Evolutionary conservation across 306 rosid genomes (phyloP), one percentile per base, ranked within the genome.

Genomic region (Heteromeles arbutifolia): DNA sequence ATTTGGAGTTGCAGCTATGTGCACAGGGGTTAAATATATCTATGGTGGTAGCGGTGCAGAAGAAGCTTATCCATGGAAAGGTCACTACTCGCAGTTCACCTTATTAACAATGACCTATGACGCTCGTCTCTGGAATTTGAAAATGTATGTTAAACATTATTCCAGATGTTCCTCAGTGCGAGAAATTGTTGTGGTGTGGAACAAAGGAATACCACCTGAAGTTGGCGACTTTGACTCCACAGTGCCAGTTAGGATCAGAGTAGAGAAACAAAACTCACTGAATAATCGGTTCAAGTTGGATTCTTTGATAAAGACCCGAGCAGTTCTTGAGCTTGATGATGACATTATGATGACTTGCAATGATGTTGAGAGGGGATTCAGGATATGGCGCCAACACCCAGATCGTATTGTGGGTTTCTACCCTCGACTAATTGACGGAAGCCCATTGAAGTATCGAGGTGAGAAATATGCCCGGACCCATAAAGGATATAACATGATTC

Each of bases 261-360:
- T 79, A 41, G 99, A 96, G 84, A 84, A 92, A 45, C 76, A 79
- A 72, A 96, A 96, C 89, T 96, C 99, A 3, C 83, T 96, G 8
- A 92, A 96, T 15, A 96, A 96, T 31, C 87, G 99, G 67, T 96
- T 96, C 91, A 92, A 77, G 80, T 39, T 43, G 1, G 99, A 96
- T 74, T 74, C 97, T 0, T 66, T 68, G 88, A 92, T 96, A 53
- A 88, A 89, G 79, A 92, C 99, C 45, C 91, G 97, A 65, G 98
- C 96, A 18, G 98, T 96, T 69, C 96, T 96, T 48, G 98, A 96
- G 93, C 99, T 96, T 39, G 99, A 96, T 9, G 99, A 96, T 6
- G 99, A 96, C 88, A 96, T 96, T 73, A 89, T 96, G 98, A 96
- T 96, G 99, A 84, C 92, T 34, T 96, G 99, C n/a, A 90, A 96